phyloP scores from a whole-genome alignment of 352 stramenopile genomes.

The Pythium utonaiense region DNA sequence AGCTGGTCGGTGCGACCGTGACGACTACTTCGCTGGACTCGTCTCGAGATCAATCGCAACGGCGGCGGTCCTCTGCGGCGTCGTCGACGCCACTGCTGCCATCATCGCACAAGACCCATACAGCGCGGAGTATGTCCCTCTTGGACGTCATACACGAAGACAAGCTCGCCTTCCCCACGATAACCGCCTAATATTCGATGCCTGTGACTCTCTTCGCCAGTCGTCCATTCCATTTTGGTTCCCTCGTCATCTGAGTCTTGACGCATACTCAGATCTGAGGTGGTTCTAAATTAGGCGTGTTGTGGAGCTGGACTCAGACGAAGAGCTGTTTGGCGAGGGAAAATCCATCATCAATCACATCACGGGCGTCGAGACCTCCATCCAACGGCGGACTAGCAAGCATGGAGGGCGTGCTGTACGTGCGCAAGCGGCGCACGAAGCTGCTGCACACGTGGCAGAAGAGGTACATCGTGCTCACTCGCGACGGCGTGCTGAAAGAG shows the following conservation, averaged over 20 bases:
- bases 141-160: constrained; percentile 20
- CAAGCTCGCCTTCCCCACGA: constrained; percentile 12
- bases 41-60: background rate
- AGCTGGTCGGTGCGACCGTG: constrained; percentile 14
- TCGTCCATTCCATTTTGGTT: constrained; percentile 1
- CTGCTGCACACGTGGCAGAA: constrained; percentile 67
- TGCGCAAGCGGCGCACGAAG: constrained; percentile 44
- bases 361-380: too few species aligned
- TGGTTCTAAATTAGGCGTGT: background rate
- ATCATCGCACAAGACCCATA: constrained; percentile 10
- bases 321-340: background rate
- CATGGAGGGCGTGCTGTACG: constrained; percentile 62
- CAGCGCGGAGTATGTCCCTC: constrained; percentile 11
- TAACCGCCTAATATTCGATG: constrained; percentile 13
- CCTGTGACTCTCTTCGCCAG: constrained; percentile 7
- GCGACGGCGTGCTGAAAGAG: constrained; percentile 45
- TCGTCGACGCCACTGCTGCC: background rate
- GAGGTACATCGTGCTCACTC: constrained; percentile 58
- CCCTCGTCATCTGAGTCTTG: constrained; percentile 1
- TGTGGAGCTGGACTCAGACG: constrained; percentile 9
- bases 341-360: too few species aligned
- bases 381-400: background rate
- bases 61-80: background rate
- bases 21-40: background rate
- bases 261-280: constrained; percentile 21